Conservation (phyloP, 2,329 filamentous ascomycete species). For the Epichloe coenophiala region DNA sequence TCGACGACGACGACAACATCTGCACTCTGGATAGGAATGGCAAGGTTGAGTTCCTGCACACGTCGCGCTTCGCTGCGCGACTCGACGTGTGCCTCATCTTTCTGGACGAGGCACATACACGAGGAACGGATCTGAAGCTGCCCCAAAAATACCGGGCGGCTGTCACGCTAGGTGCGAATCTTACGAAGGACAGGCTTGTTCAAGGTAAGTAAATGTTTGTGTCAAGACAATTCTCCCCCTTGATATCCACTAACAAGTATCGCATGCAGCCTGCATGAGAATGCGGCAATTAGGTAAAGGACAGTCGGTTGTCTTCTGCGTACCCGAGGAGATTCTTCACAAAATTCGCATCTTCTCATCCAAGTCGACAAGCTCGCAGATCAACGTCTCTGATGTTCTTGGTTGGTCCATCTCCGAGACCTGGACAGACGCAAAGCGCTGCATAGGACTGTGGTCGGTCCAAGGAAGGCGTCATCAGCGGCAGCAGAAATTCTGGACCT, state of each 20-base stretch:
- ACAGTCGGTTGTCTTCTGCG: constrained; percentile 49
- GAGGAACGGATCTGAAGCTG: constrained; percentile 55
- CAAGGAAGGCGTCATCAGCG: background rate
- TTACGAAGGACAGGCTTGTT: constrained; percentile 56
- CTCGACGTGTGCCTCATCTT: constrained; percentile 50
- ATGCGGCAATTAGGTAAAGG: constrained; percentile 55
- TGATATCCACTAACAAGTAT: background rate
- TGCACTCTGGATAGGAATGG: constrained; percentile 37
- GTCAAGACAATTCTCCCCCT: no score
- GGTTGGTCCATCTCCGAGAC: constrained; percentile 48
- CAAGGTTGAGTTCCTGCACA: constrained; percentile 33
- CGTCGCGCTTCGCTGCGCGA: constrained; percentile 43
- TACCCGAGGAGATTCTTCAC: constrained; percentile 42
- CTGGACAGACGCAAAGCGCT: constrained; percentile 29
- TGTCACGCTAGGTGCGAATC: constrained; percentile 49
- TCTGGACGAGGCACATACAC: constrained; percentile 56
- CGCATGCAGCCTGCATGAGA: constrained; percentile 48
- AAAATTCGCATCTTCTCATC: constrained; percentile 27
- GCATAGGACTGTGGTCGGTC: background rate
- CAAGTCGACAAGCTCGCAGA: background rate
- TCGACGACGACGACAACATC: constrained; percentile 40
- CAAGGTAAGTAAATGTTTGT: constrained; percentile 40
- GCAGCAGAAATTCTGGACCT: background rate
- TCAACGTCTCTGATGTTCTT: constrained; percentile 42
- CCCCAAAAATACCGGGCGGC: constrained; percentile 46